These are phyloP conservation scores for Fusarium lateritium DNA, from an alignment of 2,329 filamentous ascomycete species.

Conservation along the genomic window DNA sequence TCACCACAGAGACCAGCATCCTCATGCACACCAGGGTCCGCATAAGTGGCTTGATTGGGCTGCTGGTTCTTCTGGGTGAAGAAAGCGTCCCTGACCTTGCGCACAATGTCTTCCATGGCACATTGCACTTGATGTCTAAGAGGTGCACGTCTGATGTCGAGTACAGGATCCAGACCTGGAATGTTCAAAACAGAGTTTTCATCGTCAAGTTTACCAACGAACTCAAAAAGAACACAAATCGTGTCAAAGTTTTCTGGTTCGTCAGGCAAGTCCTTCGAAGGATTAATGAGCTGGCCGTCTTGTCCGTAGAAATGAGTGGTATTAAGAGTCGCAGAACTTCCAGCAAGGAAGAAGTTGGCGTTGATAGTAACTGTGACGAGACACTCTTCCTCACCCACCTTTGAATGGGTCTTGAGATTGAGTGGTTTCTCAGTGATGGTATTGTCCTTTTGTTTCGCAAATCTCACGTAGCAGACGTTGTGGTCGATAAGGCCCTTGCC, in stretches of 20 bases:
- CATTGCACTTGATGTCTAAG: conserved; percentile 24
- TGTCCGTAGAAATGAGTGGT: conserved; percentile 32
- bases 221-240: conserved; percentile 36
- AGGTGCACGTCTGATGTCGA: conserved; percentile 17
- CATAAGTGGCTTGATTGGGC: background rate
- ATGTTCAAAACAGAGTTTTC: conserved; percentile 29
- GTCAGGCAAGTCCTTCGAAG: conserved; percentile 3
- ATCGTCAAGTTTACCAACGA: conserved; percentile 13
- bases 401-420: conserved; percentile 32
- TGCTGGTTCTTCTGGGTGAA: background rate
- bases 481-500: conserved; percentile 38
- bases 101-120: conserved; percentile 25
- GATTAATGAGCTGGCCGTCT: conserved; percentile 16
- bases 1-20: conserved; percentile 1
- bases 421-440: conserved; percentile 27
- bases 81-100: conserved; percentile 1
- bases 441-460: conserved; percentile 28
- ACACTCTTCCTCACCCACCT: conserved; percentile 14
- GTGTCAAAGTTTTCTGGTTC: conserved; percentile 34
- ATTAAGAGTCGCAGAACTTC: conserved; percentile 31
- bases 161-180: conserved; percentile 21
- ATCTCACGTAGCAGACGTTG: conserved; percentile 35
- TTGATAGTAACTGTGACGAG: conserved; percentile 39
- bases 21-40: background rate
- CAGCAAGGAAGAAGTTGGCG: conserved; percentile 38